Percentiles rank a stretch among this genome's conserved stretches.
Conservation (phyloP, 495 filamentous ascomycete genomes). For the Parathielavia appendiculata region DNA sequence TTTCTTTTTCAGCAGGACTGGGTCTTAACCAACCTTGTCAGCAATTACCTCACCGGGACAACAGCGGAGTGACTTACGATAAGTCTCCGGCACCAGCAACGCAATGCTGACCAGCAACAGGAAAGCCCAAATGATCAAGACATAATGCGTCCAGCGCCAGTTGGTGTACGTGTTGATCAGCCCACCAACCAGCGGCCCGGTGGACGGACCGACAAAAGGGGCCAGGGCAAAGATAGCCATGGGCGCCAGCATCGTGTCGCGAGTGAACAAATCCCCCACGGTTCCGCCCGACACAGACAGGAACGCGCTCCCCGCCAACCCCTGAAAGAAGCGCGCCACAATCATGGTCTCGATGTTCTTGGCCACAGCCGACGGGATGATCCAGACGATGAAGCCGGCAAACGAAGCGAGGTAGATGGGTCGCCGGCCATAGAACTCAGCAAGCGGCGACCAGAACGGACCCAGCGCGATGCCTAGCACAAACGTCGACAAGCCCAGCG, state of each 20-base stretch:
- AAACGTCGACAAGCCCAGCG: conserved; percentile 73
- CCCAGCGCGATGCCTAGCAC: conserved; percentile 71
- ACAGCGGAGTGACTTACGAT: conserved; percentile 49
- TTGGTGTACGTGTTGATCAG: conserved; percentile 66
- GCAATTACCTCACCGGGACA: background rate
- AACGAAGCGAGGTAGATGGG: conserved; percentile 80
- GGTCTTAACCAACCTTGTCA: conserved; percentile 29
- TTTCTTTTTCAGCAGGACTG: conserved; percentile 68
- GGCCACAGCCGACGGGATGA: conserved; percentile 85
- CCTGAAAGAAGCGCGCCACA: conserved; percentile 76
- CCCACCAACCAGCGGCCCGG: conserved; percentile 55
- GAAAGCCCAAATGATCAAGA: conserved; percentile 73
- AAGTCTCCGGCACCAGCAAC: conserved; percentile 85
- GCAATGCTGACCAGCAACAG: conserved; percentile 56
- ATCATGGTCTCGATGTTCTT: conserved; percentile 79
- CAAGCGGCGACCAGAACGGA: conserved; percentile 58
- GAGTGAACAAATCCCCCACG: conserved; percentile 80
- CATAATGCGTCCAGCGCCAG: conserved; percentile 93
- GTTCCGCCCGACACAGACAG: conserved; percentile 86
- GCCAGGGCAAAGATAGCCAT: conserved; percentile 65
- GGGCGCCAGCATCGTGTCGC: conserved; percentile 62
- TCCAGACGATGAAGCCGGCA: conserved; percentile 71
- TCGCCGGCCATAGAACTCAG: conserved; percentile 82
- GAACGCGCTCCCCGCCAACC: conserved; percentile 81
- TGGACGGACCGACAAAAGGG: conserved; percentile 67